Percentiles rank a stretch among this genome's conserved stretches.
Evolutionary conservation across 2,329 filamentous ascomycete genomes (phyloP).

Genomic region (Colletotrichum coccodes): DNA sequence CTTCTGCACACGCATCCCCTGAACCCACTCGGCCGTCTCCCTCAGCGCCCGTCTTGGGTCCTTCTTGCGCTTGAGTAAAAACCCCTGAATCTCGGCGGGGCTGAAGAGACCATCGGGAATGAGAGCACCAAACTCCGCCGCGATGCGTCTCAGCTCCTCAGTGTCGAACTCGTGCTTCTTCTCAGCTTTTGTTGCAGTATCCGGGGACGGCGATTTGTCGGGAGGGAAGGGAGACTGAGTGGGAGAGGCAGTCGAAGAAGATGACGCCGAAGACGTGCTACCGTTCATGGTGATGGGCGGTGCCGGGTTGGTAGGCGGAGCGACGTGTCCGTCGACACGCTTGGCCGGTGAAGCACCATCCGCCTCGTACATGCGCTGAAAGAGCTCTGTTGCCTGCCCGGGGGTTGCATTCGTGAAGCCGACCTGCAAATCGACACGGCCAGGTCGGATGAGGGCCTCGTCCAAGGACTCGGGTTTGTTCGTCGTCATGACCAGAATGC

Average conservation of each 20-base stretch:
- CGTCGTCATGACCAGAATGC: slow-evolving; percentile 85
- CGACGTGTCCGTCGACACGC: slow-evolving; percentile 25
- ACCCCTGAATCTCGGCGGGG: slow-evolving; percentile 74
- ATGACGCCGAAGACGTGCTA: background rate
- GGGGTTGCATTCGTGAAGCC: slow-evolving; percentile 40
- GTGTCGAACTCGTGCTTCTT: slow-evolving; percentile 31
- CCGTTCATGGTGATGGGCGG: slow-evolving; percentile 11
- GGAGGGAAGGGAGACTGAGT: background rate
- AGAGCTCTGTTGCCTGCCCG: slow-evolving; percentile 65
- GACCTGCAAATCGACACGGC: slow-evolving; percentile 36
- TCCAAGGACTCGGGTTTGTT: slow-evolving; percentile 81
- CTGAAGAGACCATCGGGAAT: slow-evolving; percentile 65
- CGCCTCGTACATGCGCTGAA: slow-evolving; percentile 69
- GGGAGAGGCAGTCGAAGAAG: slow-evolving; percentile 1
- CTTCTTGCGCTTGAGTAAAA: slow-evolving; percentile 71
- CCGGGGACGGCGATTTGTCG: background rate
- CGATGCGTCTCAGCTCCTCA: slow-evolving; percentile 56
- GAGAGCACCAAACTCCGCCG: slow-evolving; percentile 58
- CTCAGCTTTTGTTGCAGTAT: background rate
- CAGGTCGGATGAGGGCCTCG: slow-evolving; percentile 77
- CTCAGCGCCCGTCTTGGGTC: slow-evolving; percentile 63
- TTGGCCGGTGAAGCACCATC: slow-evolving; percentile 37
- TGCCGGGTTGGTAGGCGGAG: slow-evolving; percentile 12
- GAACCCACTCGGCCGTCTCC: slow-evolving; percentile 65
- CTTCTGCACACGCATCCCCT: slow-evolving; percentile 61